These are phyloP conservation scores for Fraxinus dipetala DNA, from an alignment of 305 asterid species.

Conservation along the genomic window DNA sequence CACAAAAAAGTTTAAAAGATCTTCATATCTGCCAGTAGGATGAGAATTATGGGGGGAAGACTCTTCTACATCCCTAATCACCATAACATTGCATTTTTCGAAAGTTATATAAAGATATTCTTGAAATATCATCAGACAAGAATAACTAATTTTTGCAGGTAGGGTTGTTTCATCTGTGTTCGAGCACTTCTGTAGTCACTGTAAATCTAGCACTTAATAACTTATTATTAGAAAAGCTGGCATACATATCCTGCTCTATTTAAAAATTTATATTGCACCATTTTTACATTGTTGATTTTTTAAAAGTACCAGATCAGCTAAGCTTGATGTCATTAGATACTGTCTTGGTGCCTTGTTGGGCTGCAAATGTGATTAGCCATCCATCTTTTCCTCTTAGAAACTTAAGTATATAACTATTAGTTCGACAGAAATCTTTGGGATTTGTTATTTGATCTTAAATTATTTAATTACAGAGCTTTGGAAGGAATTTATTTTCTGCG, in stretches of 20 bases:
- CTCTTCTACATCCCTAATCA: not conserved
- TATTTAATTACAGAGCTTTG: not conserved
- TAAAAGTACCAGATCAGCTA: not conserved
- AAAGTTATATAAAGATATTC: not conserved
- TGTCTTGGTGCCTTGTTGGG: not conserved
- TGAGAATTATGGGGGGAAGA: not conserved
- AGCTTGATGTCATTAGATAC: not conserved
- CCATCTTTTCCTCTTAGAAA: not conserved
- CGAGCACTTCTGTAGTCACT: not conserved
- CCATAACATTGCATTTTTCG: not conserved
- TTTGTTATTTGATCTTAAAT: constrained; percentile 1
- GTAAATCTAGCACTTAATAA: not conserved
- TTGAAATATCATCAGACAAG: not conserved
- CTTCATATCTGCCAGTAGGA: not conserved
- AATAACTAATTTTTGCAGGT: not conserved
- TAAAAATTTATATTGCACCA: not conserved
- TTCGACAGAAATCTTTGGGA: not conserved
- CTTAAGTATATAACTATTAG: not conserved
- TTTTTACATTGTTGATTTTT: not conserved
- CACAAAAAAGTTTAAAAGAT: not conserved
- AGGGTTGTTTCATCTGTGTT: not conserved
- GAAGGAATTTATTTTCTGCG: not conserved
- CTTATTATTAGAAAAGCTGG: not conserved
- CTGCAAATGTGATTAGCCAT: not conserved
- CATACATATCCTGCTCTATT: not conserved